Percentiles rank a stretch among this genome's conserved stretches.
Conservation (phyloP, 805 yeast genomes). For the Lachancea kluyveri region DNA sequence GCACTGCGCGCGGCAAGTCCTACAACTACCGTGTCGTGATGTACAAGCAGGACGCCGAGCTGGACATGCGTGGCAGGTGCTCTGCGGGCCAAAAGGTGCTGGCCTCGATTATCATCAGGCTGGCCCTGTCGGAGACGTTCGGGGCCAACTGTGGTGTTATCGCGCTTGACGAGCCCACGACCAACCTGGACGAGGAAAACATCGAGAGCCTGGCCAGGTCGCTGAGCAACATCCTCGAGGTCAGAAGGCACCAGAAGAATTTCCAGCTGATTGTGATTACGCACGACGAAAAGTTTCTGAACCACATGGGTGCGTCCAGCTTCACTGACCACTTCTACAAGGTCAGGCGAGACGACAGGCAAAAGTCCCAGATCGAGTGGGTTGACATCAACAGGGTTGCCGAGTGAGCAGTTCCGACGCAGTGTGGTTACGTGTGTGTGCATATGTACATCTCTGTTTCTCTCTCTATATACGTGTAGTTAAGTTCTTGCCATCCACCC, state of each 20-base stretch:
- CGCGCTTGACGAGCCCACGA: slow-evolving; percentile 96
- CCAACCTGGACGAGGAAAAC: slow-evolving; percentile 86
- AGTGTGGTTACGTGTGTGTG: too few relatives aligned
- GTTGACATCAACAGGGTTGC: slow-evolving; percentile 38
- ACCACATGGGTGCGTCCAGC: slow-evolving; percentile 75
- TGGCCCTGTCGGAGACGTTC: slow-evolving; percentile 92
- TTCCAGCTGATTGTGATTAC: slow-evolving; percentile 94
- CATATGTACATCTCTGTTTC: too few relatives aligned
- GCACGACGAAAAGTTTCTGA: slow-evolving; percentile 88
- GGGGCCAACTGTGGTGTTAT: slow-evolving; percentile 93
- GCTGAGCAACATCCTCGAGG: slow-evolving; percentile 64
- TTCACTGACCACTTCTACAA: slow-evolving; percentile 85
- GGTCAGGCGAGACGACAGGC: slow-evolving; percentile 73
- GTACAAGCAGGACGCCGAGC: slow-evolving; percentile 85
- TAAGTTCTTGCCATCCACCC: too few relatives aligned
- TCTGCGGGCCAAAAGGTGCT: slow-evolving; percentile 96
- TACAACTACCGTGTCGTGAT: slow-evolving; percentile 92
- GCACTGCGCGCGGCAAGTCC: slow-evolving; percentile 45
- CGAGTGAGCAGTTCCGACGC: background rate
- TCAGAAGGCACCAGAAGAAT: slow-evolving; percentile 71
- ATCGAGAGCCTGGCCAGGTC: slow-evolving; percentile 83
- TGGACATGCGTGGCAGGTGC: slow-evolving; percentile 97
- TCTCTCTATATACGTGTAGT: too few relatives aligned
- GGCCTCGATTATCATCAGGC: slow-evolving; percentile 83
- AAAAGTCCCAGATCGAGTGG: slow-evolving; percentile 69